phyloP scores from a whole-genome alignment of 2,329 filamentous ascomycete species.

The Fusarium succisae region DNA sequence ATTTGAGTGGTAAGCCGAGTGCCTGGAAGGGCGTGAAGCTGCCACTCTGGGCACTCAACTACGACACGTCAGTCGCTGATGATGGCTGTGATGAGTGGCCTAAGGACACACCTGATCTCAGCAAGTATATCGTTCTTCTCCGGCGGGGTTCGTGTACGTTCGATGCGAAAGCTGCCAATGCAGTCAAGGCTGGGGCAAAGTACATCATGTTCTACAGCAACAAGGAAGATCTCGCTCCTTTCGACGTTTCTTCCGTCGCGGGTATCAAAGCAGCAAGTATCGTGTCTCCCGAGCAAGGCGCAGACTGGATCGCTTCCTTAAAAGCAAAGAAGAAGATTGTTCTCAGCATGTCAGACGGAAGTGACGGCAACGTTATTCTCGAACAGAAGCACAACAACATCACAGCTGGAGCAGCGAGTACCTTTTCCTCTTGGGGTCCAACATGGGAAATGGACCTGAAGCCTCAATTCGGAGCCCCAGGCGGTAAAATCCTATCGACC shows the following conservation, averaged over 20 bases:
- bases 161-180: constrained; percentile 62
- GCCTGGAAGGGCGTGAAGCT: constrained; percentile 58
- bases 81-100: constrained; percentile 64
- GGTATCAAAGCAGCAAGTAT: constrained; percentile 53
- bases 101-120: constrained; percentile 64
- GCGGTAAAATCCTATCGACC: constrained; percentile 67
- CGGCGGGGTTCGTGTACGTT: constrained; percentile 68
- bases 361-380: constrained; percentile 49
- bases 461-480: constrained; percentile 65
- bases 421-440: constrained; percentile 68
- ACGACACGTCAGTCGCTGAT: constrained; percentile 57
- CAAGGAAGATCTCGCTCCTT: constrained; percentile 45
- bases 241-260: constrained; percentile 45
- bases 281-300: constrained; percentile 54
- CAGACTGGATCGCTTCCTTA: constrained; percentile 55
- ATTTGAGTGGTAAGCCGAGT: constrained; percentile 52
- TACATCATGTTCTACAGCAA: constrained; percentile 73
- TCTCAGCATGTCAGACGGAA: constrained; percentile 55
- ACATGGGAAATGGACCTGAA: constrained; percentile 67
- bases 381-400: constrained; percentile 49
- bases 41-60: constrained; percentile 60
- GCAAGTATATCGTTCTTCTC: constrained; percentile 66
- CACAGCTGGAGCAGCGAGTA: constrained; percentile 62
- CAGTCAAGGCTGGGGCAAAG: constrained; percentile 63
- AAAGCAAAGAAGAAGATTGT: constrained; percentile 54